Conservation (phyloP, 345 rosid genomes). For the Aquilaria yunnanensis region DNA sequence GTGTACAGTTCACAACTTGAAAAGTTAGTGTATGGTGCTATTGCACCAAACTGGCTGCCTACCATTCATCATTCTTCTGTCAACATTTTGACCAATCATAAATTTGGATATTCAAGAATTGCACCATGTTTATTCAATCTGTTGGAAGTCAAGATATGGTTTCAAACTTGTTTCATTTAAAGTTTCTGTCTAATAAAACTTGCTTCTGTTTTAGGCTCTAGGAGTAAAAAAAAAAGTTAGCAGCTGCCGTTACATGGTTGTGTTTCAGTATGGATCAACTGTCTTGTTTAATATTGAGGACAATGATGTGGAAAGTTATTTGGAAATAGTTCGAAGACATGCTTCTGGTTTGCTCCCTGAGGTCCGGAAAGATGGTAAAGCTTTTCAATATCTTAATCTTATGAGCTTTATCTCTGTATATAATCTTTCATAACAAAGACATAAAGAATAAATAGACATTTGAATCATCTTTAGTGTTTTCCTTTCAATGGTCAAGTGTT, state of each 20-base stretch:
- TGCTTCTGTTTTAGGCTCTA: conserved; percentile 31
- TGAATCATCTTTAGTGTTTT: too few species aligned
- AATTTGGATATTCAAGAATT: too few species aligned
- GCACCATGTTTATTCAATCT: neutral
- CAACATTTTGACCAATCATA: too few species aligned
- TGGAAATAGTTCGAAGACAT: conserved; percentile 61
- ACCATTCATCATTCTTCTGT: too few species aligned
- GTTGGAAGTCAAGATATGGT: neutral
- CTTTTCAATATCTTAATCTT: conserved; percentile 1
- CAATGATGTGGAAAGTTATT: conserved; percentile 54
- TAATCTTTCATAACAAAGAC: too few species aligned
- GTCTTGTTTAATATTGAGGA: conserved; percentile 83
- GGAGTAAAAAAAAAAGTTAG: conserved; percentile 39
- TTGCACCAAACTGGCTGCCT: too few species aligned
- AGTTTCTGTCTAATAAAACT: neutral
- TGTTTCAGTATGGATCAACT: conserved; percentile 91
- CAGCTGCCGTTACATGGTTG: conserved; percentile 58
- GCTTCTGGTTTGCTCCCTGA: conserved; percentile 78
- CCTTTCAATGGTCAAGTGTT: too few species aligned
- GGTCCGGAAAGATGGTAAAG: conserved; percentile 75
- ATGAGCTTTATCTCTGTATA: too few species aligned
- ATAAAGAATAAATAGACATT: too few species aligned
- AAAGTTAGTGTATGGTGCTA: too few species aligned
- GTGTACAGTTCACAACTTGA: too few species aligned
- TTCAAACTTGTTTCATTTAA: neutral